These are phyloP conservation scores for Lasiodiplodia gonubiensis DNA, from an alignment of 2,329 filamentous ascomycete species.

Conservation along the genomic window DNA sequence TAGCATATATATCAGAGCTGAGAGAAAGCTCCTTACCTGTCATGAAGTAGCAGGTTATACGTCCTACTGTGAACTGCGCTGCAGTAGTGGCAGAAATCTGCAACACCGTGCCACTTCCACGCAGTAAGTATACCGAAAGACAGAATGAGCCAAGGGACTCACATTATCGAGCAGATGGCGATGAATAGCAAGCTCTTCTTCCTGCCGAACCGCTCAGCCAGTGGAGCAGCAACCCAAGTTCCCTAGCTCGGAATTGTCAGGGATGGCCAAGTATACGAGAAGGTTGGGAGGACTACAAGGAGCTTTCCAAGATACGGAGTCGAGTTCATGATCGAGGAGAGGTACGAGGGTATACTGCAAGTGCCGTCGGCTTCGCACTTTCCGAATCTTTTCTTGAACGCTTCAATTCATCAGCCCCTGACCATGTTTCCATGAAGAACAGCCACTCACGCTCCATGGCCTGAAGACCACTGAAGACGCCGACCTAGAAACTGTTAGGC, in stretches of 20 bases:
- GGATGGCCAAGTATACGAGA: not conserved
- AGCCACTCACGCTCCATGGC: constrained; percentile 13
- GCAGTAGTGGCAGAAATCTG: constrained; percentile 20
- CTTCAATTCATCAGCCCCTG: not conserved
- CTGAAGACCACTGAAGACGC: constrained; percentile 21
- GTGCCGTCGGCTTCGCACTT: constrained; percentile 14
- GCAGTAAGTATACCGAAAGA: not conserved
- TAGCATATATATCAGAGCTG: not conserved
- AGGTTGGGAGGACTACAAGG: not conserved
- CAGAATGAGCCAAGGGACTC: not conserved
- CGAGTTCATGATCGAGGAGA: constrained; percentile 24
- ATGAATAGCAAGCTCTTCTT: constrained; percentile 23
- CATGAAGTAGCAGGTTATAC: constrained; percentile 24
- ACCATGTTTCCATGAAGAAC: not conserved
- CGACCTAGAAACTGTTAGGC: constrained; percentile 7
- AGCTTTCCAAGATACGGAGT: constrained; percentile 24
- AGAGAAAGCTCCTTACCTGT: not conserved
- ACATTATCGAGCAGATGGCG: constrained; percentile 23
- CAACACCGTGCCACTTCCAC: constrained; percentile 7
- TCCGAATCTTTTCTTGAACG: constrained; percentile 19
- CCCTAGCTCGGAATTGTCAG: constrained; percentile 4
- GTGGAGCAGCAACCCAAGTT: constrained; percentile 21
- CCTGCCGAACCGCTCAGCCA: constrained; percentile 24
- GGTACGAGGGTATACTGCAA: constrained; percentile 17
- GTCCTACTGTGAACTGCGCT: constrained; percentile 19